Evolutionary conservation across 306 rosid genomes (phyloP).

Genomic region (Acacia melanoxylon): DNA sequence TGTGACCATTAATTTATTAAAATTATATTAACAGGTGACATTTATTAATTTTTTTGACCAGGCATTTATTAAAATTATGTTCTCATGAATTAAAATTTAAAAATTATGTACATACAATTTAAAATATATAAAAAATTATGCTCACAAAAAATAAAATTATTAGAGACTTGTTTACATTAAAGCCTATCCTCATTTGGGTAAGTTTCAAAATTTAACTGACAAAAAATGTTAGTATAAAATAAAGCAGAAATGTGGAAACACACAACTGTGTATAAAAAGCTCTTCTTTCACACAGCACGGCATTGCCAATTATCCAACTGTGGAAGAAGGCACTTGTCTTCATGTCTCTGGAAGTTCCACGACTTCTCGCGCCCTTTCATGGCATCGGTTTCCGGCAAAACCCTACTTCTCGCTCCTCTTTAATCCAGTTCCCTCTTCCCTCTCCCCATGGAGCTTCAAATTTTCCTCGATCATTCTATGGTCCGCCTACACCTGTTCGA

Average conservation of each 20-base stretch:
- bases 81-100: too few species aligned
- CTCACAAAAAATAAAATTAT: background rate
- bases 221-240: too few species aligned
- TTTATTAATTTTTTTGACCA: too few species aligned
- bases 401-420: background rate
- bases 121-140: too few species aligned
- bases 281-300: background rate
- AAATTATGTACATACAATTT: too few species aligned
- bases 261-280: background rate
- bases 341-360: constrained; percentile 42
- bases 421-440: background rate
- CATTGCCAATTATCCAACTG: background rate
- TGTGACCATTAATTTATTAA: too few species aligned
- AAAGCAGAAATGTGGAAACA: too few species aligned
- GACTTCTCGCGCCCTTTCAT: background rate
- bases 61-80: too few species aligned
- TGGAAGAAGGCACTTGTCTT: background rate
- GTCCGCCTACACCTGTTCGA: background rate
- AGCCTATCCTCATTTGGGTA: background rate
- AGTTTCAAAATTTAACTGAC: background rate
- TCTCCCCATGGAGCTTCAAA: background rate
- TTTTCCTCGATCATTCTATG: background rate
- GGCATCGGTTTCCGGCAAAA: background rate
- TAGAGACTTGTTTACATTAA: background rate
- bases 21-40: too few species aligned